A percentile compares a stretch with the other conserved stretches of the same genome.
Conservation (phyloP, 345 rosid genomes). For the Streptanthus diversifolius region DNA sequence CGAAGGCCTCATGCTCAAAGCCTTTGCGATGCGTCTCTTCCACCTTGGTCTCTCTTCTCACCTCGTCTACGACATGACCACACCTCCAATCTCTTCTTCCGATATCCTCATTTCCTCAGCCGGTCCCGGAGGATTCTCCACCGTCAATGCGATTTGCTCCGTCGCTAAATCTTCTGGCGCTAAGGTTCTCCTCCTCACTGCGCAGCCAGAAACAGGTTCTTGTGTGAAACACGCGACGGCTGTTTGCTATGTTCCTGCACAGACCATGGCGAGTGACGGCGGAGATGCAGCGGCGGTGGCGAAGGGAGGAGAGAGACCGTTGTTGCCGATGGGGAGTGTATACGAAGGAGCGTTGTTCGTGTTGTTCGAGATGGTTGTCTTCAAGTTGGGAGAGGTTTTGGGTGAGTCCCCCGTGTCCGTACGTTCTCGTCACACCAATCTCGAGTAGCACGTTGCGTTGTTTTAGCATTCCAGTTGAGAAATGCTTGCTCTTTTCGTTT, state of each 20-base stretch:
- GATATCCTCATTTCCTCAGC: constrained; percentile 82
- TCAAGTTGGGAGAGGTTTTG: constrained; percentile 53
- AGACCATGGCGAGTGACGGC: constrained; percentile 70
- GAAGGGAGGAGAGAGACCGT: constrained; percentile 24
- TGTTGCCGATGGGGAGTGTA: constrained; percentile 92
- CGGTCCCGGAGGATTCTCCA: constrained; percentile 81
- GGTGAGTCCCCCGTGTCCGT: constrained; percentile 60
- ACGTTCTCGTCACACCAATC: constrained; percentile 86
- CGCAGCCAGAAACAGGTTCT: constrained; percentile 60
- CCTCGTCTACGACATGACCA: constrained; percentile 74
- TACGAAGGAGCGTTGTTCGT: constrained; percentile 87
- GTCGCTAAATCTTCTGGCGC: constrained; percentile 60
- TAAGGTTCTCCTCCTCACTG: constrained; percentile 58
- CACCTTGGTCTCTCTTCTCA: constrained; percentile 79
- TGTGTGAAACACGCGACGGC: constrained; percentile 58
- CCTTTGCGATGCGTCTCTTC: constrained; percentile 76
- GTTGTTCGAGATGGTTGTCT: constrained; percentile 88
- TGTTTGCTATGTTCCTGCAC: constrained; percentile 70
- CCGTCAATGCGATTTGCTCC: constrained; percentile 76
- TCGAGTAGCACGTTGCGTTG: constrained; percentile 40
- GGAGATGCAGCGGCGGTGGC: constrained; percentile 16
- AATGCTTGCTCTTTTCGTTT: background rate
- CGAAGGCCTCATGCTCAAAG: constrained; percentile 85
- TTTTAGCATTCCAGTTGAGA: background rate
- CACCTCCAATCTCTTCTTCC: constrained; percentile 61